These are phyloP conservation scores for Fomes fomentarius DNA, from an alignment of 1,284 basidiomycete genomes.

Conservation along the genomic window DNA sequence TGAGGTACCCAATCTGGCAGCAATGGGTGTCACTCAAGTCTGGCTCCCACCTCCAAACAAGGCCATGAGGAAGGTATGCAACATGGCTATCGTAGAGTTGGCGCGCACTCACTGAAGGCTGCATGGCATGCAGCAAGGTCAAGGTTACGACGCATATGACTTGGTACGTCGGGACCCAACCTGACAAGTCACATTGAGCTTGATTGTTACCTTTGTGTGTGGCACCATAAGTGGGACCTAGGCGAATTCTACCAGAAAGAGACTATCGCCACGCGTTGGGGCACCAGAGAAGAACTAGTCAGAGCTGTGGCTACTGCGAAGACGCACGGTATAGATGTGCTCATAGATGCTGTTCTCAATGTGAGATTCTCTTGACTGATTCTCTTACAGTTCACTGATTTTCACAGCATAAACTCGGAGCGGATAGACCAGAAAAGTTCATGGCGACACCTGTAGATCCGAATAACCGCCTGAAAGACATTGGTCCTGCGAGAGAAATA, in stretches of 20 bases:
- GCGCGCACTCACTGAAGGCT: background rate
- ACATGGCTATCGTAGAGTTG: background rate
- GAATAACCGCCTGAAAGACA: conserved; percentile 58
- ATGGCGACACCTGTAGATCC: conserved; percentile 76
- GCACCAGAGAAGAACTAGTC: conserved; percentile 82
- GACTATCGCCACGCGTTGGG: conserved; percentile 86
- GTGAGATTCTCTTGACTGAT: conserved; percentile 41
- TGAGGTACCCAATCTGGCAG: conserved; percentile 70
- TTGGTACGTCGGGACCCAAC: conserved; percentile 51
- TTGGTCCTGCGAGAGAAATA: conserved; percentile 71
- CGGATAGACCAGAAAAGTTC: conserved; percentile 79
- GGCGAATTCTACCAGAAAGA: conserved; percentile 94
- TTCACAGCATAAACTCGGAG: conserved; percentile 79
- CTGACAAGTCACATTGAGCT: no score
- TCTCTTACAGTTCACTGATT: conserved; percentile 1
- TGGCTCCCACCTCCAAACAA: conserved; percentile 84
- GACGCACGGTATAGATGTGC: conserved; percentile 60
- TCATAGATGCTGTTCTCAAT: conserved; percentile 81
- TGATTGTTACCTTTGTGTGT: no score
- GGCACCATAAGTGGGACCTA: conserved; percentile 90
- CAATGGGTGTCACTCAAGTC: conserved; percentile 83
- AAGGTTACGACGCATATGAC: conserved; percentile 84
- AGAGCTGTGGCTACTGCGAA: conserved; percentile 63
- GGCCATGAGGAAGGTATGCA: conserved; percentile 59
- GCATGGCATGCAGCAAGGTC: conserved; percentile 51